These are phyloP conservation scores for Bifiguratus adelaidae DNA, from an alignment of 192 early-diverging fungal genomes.

Conservation along the genomic window DNA sequence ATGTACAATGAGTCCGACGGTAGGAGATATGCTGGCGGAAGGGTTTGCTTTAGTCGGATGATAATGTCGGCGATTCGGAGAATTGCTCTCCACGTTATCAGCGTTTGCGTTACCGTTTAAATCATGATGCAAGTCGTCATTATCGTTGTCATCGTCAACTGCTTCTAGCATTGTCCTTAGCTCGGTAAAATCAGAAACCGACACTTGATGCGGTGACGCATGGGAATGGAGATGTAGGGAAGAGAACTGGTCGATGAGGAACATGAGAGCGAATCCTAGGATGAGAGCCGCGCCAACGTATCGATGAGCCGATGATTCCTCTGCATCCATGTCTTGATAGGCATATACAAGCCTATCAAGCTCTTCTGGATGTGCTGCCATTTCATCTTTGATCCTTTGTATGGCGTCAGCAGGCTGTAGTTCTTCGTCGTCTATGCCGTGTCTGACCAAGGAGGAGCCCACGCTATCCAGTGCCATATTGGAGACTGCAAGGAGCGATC, in stretches of 20 bases:
- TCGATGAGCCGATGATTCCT: conserved; percentile 26
- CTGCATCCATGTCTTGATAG: neutral
- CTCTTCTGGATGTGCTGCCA: neutral
- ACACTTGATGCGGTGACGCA: neutral
- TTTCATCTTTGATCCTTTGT: neutral
- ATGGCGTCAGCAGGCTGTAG: conserved; percentile 1
- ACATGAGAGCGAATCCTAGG: conserved; percentile 83
- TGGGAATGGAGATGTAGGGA: conserved; percentile 18
- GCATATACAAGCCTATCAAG: neutral
- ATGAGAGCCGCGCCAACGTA: conserved; percentile 74
- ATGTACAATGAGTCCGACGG: conserved; percentile 93
- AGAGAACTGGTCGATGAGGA: conserved; percentile 70
- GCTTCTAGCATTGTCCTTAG: conserved; percentile 1
- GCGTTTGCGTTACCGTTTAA: neutral
- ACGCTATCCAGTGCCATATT: too few relatives aligned
- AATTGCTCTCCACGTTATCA: conserved; percentile 6
- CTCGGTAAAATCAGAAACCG: conserved; percentile 4
- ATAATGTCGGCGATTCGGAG: neutral
- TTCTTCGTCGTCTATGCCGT: too few relatives aligned
- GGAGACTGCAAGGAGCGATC: too few relatives aligned
- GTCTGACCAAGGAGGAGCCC: too few relatives aligned
- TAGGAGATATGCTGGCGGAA: conserved; percentile 37
- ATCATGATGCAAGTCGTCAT: neutral
- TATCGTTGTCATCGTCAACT: neutral
- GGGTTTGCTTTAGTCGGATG: conserved; percentile 6